These are phyloP conservation scores for Lojkania enalia DNA, from an alignment of 2,329 filamentous ascomycete genomes.

Conservation along the genomic window DNA sequence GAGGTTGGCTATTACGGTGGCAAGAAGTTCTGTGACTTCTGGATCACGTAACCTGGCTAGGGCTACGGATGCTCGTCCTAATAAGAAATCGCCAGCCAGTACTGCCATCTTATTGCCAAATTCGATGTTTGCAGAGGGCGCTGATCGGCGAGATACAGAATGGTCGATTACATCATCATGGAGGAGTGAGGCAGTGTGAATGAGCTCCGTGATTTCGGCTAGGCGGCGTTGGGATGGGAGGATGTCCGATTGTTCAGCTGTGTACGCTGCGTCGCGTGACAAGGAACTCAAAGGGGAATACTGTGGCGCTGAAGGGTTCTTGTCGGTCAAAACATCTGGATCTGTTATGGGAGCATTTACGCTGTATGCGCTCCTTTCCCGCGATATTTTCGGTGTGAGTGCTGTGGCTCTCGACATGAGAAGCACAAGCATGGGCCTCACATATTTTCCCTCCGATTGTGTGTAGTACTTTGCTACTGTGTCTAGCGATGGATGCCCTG, in stretches of 20 bases:
- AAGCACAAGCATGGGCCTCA: constrained; percentile 89
- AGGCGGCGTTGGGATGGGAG: constrained; percentile 90
- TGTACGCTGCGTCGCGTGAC: constrained; percentile 51
- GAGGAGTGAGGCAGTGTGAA: constrained; percentile 93
- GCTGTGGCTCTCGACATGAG: constrained; percentile 95
- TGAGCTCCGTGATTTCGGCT: constrained; percentile 95
- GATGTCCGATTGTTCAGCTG: constrained; percentile 64
- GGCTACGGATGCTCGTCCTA: constrained; percentile 90
- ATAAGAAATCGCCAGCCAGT: constrained; percentile 91
- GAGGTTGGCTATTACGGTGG: constrained; percentile 95
- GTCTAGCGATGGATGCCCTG: constrained; percentile 90
- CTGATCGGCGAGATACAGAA: constrained; percentile 79
- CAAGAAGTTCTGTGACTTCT: constrained; percentile 91
- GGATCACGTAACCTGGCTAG: constrained; percentile 87
- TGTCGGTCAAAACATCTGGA: constrained; percentile 69
- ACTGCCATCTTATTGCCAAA: constrained; percentile 99
- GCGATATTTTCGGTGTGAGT: constrained; percentile 64
- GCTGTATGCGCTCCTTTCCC: constrained; percentile 29
- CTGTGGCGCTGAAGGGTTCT: constrained; percentile 69
- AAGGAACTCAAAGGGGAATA: constrained; percentile 57
- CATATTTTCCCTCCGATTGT: constrained; percentile 93
- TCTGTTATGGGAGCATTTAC: constrained; percentile 65
- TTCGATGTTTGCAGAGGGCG: constrained; percentile 86
- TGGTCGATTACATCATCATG: constrained; percentile 99
- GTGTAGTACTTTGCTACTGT: constrained; percentile 98